Evolutionary conservation across 148 eudicot species (phyloP), one percentile per base, ranked within the genome.

Genomic region (Silene latifolia): DNA sequence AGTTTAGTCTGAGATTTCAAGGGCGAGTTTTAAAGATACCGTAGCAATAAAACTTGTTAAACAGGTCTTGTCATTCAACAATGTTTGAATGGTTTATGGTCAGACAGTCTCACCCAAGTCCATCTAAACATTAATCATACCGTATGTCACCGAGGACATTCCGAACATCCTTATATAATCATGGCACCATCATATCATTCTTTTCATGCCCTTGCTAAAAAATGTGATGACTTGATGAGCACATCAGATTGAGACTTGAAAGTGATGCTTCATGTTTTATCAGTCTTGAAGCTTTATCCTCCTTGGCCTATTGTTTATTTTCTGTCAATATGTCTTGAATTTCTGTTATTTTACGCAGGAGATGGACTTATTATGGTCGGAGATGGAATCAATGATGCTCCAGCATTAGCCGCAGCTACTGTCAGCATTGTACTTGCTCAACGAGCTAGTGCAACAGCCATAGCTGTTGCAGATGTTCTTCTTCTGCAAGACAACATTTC

Each of bases 331-430:
- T 4, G 4, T 5, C 44, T 35, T 65, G 42, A 19, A 20, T 20
- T 66, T 59, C 53, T 71, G 46, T 67, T 18, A 65, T 69, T 32
- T 29, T 25, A 69, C 63, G 48, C 88, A 90, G 97, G 92, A 7
- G 96, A 88, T 51, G 94, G 99, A 73, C 91, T 95, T 65, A 88
- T 92, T 69, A 92, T 95, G 99, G 97, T 95, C 23, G 99, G 99
- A 46, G 99, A 95, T 79, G 99, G 99, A 69, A 92, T 92, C 63
- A 95, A 95, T 81, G 97, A 95, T 84, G 97, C 99, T 54, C 98
- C 99, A 27, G 99, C 99, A 42, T 87, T 95, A 81, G 99, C 99
- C 48, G 99, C 97, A 75, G 96, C 99, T 79, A 86, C 97, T 21
- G 97, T 95, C 51, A 93, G 99, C 61, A 85, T 89, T 67, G 99